Evolutionary conservation across 2,329 filamentous ascomycete species (phyloP).

Genomic region (Aspergillus thermomutatus): DNA sequence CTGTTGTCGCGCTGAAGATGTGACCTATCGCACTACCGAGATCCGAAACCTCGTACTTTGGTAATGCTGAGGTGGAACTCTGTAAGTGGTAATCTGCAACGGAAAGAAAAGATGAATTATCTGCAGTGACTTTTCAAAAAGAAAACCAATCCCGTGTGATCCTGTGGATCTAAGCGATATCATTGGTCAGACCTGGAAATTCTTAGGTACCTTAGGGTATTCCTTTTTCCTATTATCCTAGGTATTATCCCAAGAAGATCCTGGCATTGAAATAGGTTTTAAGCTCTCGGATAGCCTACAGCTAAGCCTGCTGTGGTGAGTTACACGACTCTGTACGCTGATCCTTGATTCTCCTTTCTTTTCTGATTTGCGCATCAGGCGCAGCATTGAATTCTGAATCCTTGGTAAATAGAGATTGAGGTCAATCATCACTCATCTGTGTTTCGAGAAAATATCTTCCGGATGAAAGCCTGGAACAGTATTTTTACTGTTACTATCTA

Average conservation of each 20-base stretch:
- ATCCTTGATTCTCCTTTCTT: not conserved
- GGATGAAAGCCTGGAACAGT: not conserved
- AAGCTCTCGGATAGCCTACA: not conserved
- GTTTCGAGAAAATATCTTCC: too few species aligned
- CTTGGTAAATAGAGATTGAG: not conserved
- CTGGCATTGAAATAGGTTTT: not conserved
- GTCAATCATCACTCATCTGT: not conserved
- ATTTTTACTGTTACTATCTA: too few species aligned
- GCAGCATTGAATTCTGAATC: not conserved
- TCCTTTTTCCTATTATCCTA: too few species aligned
- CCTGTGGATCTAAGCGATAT: conserved; percentile 1
- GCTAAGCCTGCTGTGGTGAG: not conserved
- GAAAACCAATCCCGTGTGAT: conserved; percentile 2
- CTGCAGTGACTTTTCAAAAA: conserved; percentile 11
- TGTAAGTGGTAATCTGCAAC: conserved; percentile 11
- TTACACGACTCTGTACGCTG: not conserved
- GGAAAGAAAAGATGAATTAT: conserved; percentile 10
- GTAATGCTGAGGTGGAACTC: conserved; percentile 1
- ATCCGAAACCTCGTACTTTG: not conserved
- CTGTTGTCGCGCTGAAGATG: not conserved
- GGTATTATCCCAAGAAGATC: too few species aligned
- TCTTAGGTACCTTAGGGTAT: not conserved
- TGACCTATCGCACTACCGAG: not conserved
- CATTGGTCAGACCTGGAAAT: conserved; percentile 3
- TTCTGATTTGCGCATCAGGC: not conserved